A percentile compares a stretch with the other conserved stretches of the same genome.
Evolutionary conservation across 2,329 filamentous ascomycete species (phyloP).

Genomic region (Tetracladium maxilliforme): DNA sequence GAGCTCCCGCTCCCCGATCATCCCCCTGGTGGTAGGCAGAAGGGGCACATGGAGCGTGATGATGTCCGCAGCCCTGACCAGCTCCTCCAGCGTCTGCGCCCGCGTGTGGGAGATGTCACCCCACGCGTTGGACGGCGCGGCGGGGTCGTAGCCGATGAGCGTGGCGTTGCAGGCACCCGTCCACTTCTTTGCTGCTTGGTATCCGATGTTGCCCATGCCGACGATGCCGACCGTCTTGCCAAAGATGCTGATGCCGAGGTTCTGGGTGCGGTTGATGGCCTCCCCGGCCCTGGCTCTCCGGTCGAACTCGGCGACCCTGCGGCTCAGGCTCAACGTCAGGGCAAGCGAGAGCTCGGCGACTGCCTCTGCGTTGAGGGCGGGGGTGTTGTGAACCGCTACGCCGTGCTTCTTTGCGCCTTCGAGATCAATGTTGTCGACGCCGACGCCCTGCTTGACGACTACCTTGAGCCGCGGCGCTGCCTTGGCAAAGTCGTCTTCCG

Average conservation of each 20-base stretch:
- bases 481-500: constrained; percentile 2
- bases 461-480: constrained; percentile 10
- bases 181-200: constrained; percentile 18
- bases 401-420: constrained; percentile 8
- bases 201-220: constrained; percentile 21
- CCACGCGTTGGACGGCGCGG: constrained; percentile 11
- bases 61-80: constrained; percentile 16
- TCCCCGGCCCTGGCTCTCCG: constrained; percentile 7
- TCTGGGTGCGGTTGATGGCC: constrained; percentile 10
- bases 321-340: constrained; percentile 14
- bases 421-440: constrained; percentile 15
- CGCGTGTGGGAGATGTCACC: constrained; percentile 9
- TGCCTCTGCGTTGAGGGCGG: constrained; percentile 13
- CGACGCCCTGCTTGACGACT: constrained; percentile 15
- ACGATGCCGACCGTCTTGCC: constrained; percentile 19
- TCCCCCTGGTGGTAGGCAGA: constrained; percentile 10
- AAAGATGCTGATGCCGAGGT: constrained; percentile 13
- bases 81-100: constrained; percentile 13
- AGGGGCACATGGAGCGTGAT: constrained; percentile 18
- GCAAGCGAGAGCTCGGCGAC: constrained; percentile 18
- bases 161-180: constrained; percentile 12
- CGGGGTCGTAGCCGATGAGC: constrained; percentile 20
- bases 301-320: constrained; percentile 15
- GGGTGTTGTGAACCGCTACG: constrained; percentile 11
- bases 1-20: constrained; percentile 14